Evolutionary conservation across 2,329 filamentous ascomycete genomes (phyloP), one percentile per base, ranked within the genome.

Genomic region (Hypoxylon sp.): DNA sequence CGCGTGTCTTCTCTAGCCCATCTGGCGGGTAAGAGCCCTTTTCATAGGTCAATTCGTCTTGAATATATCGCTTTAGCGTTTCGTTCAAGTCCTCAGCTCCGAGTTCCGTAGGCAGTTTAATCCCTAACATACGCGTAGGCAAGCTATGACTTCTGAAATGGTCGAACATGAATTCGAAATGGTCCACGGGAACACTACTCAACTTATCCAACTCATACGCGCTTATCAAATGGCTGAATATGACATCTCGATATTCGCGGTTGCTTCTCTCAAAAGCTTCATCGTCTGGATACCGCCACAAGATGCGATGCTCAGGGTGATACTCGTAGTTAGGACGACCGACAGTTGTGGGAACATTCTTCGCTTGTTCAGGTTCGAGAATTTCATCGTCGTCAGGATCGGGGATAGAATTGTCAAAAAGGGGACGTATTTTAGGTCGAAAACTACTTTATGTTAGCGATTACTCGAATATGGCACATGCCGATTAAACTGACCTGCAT

Each of bases 281-380:
- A 4, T 57, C 46, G n/a, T 21, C 9, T 19, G 14, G 7, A 49
- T 78, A 71, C 19, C 76, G 74, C 77, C 77, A 78, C 13, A 53
- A 56, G 10, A 78, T 65, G 36, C 75, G 75, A 36, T 77, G 69
- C 63, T 78, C 77, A 1, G 76, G 76, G 41, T 75, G 75, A 11
- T 75, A 32, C 4, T 60, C 63, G 52, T 75, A 76, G 3, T 14
- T 28, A 14, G 73, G 74, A 11, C 71, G 68, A 28, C 11, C 59
- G 36, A 77, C 36, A 32, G 5, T 1, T 23, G 32, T 49, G 11
- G 17, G 38, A 7, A 17, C 46, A 21, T 45, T 17, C 6, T 7
- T 30, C 6, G 28, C 28, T 30, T 30, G 5, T 6, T 30, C 6
- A 30, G 28, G 17, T 3, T 17, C 7, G 9, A 10, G 19, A 5